Base-by-base conservation (phyloP, 164 flowering plant genomes). In the Umbellularia californica region DNA sequence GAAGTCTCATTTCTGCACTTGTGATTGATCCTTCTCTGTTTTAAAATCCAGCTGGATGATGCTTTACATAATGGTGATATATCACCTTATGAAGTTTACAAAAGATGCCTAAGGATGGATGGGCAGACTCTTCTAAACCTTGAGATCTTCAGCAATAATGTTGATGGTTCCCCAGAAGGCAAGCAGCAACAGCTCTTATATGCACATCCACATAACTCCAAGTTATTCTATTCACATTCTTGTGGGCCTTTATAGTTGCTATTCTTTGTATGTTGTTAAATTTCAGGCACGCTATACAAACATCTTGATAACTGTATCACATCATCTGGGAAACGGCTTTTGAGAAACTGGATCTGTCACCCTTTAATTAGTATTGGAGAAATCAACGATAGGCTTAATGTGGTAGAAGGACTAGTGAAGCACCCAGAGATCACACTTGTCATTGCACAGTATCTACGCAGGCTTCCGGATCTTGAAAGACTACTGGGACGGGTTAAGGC, bases 51-150 rank as follows among this genome's bases (percentile, higher is more conserved):
- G 99, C 81, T 92, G 72, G 87, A 89, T 79, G 97, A 96, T 87
- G 85, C 79, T 58, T 75, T 96, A 77, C 81, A 84, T 69, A 88
- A 88, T 82, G 98, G 97, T 24, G 97, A 90, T 72, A 77, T 96
- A 76, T 72, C 79, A 41, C 87, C 97, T 33, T 94, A 94, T 76
- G 83, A 92, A 80, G 89, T 94, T 58, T 94, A 89, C 52, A 84
- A 66, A 71, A 96, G 92, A 63, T 90, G 87, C 81, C 90, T 96
- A 68, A 87, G 92, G 83, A 91, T 96, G 89, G 99, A 96, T 79
- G 97, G 99, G 19, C 98, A 94, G 81, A 91, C 99, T 35, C 84
- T 92, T 41, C 84, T 88, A 20, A 96, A 96, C 86, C 95, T 94
- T 77, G 99, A 96, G 85, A 85, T 96, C 65, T 94, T 92, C 75